Base-by-base conservation (phyloP, 208 protist species). In the Zelonia costaricensis region DNA sequence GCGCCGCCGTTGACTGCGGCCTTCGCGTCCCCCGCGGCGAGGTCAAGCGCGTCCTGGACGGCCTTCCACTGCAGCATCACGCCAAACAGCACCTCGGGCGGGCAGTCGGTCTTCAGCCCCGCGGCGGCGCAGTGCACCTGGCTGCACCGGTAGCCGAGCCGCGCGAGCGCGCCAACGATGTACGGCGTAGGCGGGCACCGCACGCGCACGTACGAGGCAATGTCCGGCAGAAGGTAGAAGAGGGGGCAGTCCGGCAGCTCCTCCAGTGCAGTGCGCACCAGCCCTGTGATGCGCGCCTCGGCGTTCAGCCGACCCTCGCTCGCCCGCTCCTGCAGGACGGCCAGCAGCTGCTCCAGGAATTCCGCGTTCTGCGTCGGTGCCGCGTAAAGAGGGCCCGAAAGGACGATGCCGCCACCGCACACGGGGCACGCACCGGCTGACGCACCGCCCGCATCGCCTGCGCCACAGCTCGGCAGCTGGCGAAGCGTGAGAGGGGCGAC, bases 331-430 rank as follows among this genome's bases (percentile, higher is more conserved):
- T 94, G 65, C 0, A 97, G 59, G 55, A 93, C 60, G 20, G 52
- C 67, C 3, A 97, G 66, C 12, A 97, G 67, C 27, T 82, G 42
- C 18, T 62, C 55, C 3, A 98, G 68, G 58, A 95, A 98, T 1
- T 76, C 69, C 4, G 8, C 18, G 52, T 93, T 78, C 64, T 99
- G 97, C 2, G 98, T 97, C 12, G 93, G 80, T 0, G 68, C 91
- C 7, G 69, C 76, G 85, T 97, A 99, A 10, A 98, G 62, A n/a
- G 98, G 98, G 7, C 98, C 98, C 2, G 86, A 94, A 1, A 97
- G 40, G 39, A 83, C 80, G 35, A 96, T 66, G 42, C 23, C 45
- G 49, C 74, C 55, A 15, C 93, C 95, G 60, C 94, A 98, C 6
- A 97, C 87, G 10, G 69, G 73, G 53, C 94, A 98, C 51, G 53